phyloP scores from a whole-genome alignment of 176 grass and related monocot species.

The Carex kokanica region DNA sequence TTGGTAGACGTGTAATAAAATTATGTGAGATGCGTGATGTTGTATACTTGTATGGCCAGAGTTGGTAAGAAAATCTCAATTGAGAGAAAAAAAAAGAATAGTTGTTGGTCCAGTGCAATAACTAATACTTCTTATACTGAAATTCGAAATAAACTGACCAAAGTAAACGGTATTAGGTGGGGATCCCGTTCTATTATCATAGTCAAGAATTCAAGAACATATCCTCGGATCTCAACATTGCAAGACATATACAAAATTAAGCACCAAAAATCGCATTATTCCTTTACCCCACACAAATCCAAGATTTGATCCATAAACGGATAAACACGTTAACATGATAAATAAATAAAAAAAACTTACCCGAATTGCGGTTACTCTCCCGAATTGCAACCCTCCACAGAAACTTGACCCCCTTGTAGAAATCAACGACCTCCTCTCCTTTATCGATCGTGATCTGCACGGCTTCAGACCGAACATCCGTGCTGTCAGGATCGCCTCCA shows the following conservation, averaged over 20 bases:
- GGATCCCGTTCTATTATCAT: neutral
- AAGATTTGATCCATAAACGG: neutral
- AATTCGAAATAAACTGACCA: neutral
- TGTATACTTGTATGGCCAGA: neutral
- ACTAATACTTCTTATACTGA: neutral
- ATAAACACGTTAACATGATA: neutral
- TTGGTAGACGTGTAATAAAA: neutral
- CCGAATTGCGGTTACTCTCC: neutral
- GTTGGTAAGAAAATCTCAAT: neutral
- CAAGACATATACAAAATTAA: neutral
- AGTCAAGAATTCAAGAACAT: constrained; percentile 2
- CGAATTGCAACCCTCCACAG: constrained; percentile 33
- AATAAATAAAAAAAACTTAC: neutral
- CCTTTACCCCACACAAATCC: neutral
- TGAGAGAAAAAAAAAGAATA: neutral
- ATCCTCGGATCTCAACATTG: neutral
- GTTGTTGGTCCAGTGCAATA: neutral
- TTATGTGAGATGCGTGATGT: neutral
- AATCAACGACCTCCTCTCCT: constrained; percentile 56
- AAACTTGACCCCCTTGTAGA: constrained; percentile 50
- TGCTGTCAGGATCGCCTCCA: constrained; percentile 10
- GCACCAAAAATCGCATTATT: neutral
- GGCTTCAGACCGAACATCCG: constrained; percentile 20
- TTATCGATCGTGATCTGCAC: constrained; percentile 49
- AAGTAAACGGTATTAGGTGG: neutral